Evolutionary conservation across 2,329 filamentous ascomycete species (phyloP), one percentile per base, ranked within the genome.

Genomic region (Ophiostoma ulmi): DNA sequence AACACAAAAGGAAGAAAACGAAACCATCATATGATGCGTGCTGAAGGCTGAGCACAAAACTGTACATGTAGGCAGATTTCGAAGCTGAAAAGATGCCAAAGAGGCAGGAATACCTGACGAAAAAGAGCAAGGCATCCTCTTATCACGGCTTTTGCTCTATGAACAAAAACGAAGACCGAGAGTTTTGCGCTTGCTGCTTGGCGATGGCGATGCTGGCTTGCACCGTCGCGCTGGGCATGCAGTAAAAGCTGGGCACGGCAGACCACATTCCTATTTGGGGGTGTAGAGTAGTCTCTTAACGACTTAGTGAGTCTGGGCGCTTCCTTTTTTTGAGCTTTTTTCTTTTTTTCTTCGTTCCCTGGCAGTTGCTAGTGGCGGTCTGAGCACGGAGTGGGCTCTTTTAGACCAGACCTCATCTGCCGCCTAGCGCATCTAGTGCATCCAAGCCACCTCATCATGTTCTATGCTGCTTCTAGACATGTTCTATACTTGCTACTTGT

Each of bases 201-300:
- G 52, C 52, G 52, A 58, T 58, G 52, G 52, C 52, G 52, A 58
- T 58, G 20, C 52, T 58, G 52, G 52, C 52, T 48, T 58, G n/a
- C 52, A 58, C 52, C 52, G 52, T 58, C 52, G 52, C 44, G 52
- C 52, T 58, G n/a, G 52, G 52, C 52, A 58, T 48, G 44, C 44
- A 48, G 44, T 8, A 48, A n/a, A 48, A 6, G 52, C 52, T 58
- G 52, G 52, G 52, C 52, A 58, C n/a, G 52, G 52, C n/a, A 58
- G 52, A 58, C 52, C n/a, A 58, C 52, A 58, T 58, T 26, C 52
- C 52, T 58, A 58, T 58, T 58, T 10, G 52, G 52, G 52, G n/a
- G 22, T 26, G n/a, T n/a, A 20, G 44, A 20, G 44, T 48, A 48
- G 52, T 58, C 52, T 58, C 31, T 13, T 14, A 5, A 1, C n/a